Conservation (phyloP, 306 rosid genomes). For the Quercus ilex region DNA sequence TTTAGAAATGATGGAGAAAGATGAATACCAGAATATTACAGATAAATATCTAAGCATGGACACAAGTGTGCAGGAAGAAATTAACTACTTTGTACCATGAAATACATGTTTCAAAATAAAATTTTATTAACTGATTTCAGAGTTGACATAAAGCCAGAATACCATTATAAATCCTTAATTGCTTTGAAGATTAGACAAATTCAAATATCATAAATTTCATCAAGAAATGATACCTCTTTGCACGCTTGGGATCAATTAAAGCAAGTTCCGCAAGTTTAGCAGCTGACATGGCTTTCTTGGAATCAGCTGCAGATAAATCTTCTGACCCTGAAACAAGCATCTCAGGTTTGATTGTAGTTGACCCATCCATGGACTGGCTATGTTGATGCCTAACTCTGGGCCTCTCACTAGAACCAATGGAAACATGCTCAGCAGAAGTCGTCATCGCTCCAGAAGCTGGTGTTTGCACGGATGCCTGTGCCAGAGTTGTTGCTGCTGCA, state of each 20-base stretch:
- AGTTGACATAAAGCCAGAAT: not conserved
- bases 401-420: conserved; percentile 48
- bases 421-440: conserved; percentile 40
- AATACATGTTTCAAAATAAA: not conserved
- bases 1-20: not conserved
- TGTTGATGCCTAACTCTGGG: conserved; percentile 95
- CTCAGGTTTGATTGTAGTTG: conserved; percentile 73
- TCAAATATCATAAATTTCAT: not conserved
- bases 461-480: not conserved
- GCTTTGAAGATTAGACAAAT: not conserved
- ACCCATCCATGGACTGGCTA: conserved; percentile 97
- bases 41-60: not conserved
- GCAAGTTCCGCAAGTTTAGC: conserved; percentile 94
- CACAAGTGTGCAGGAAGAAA: not conserved
- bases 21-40: not conserved
- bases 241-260: conserved; percentile 89
- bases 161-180: not conserved
- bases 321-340: conserved; percentile 77
- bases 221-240: conserved; percentile 62
- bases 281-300: conserved; percentile 83
- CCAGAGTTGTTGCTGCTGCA: conserved; percentile 13
- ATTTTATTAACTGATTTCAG: not conserved
- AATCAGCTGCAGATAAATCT: conserved; percentile 60
- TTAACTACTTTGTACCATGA: not conserved
- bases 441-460: conserved; percentile 34